phyloP scores from a whole-genome alignment of 352 stramenopile species.

The Pythium grandisporangium region DNA sequence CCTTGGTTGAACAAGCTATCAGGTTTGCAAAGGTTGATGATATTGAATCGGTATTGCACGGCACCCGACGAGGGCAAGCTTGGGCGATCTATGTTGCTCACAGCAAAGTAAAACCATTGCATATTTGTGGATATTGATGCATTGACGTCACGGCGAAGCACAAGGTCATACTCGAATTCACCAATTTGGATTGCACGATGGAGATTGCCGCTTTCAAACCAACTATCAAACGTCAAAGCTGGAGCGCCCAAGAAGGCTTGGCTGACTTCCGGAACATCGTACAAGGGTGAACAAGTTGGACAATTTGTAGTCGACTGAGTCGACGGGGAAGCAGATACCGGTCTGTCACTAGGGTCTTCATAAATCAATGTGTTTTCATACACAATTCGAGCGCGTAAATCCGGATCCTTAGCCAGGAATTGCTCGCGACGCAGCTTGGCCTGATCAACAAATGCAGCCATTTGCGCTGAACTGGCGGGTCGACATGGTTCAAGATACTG shows the following conservation, averaged over 20 bases:
- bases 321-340: no score
- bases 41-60: constrained; percentile 81
- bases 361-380: constrained; percentile 34
- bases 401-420: constrained; percentile 32
- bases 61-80: neutral
- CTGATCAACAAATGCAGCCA: constrained; percentile 19
- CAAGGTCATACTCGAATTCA: constrained; percentile 85
- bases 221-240: constrained; percentile 85
- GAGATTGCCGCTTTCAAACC: constrained; percentile 91
- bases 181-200: constrained; percentile 75
- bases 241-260: constrained; percentile 7
- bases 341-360: no score
- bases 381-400: constrained; percentile 28
- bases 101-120: constrained; percentile 94
- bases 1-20: constrained; percentile 89
- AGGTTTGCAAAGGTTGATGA: constrained; percentile 91
- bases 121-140: constrained; percentile 70
- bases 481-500: constrained; percentile 11
- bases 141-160: constrained; percentile 82
- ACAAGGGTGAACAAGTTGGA: no score
- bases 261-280: constrained; percentile 23
- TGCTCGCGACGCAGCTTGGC: constrained; percentile 5
- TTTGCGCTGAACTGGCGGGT: constrained; percentile 2
- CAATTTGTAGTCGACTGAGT: no score
- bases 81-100: constrained; percentile 50